These are phyloP conservation scores for Alternaria sp. DNA, from an alignment of 2,329 filamentous ascomycete genomes.

Conservation along the genomic window DNA sequence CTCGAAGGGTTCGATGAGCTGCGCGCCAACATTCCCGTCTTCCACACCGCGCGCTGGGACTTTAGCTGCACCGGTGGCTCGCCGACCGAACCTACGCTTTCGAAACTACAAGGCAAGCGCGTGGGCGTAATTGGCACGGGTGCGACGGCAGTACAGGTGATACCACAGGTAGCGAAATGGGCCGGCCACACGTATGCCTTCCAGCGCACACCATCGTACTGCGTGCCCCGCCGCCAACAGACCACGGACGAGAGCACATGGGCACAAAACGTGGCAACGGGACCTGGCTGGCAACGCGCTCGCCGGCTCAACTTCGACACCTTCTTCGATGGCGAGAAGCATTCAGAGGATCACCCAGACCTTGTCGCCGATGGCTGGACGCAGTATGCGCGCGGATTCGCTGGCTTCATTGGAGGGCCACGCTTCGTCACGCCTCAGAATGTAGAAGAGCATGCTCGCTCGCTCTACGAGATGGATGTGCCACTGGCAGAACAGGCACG, in stretches of 20 bases:
- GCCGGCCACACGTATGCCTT: slow-evolving; percentile 49
- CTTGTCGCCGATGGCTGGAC: slow-evolving; percentile 60
- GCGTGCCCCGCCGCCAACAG: slow-evolving; percentile 44
- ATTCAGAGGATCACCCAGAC: slow-evolving; percentile 44
- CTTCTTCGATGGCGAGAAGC: slow-evolving; percentile 27
- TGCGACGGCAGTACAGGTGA: slow-evolving; percentile 51
- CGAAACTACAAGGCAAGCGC: slow-evolving; percentile 34
- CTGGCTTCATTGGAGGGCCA: slow-evolving; percentile 22
- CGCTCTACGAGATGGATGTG: slow-evolving; percentile 3
- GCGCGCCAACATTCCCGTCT: slow-evolving; percentile 43
- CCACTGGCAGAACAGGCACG: slow-evolving; percentile 4
- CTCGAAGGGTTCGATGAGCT: slow-evolving; percentile 47
- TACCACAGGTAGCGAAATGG: slow-evolving; percentile 50
- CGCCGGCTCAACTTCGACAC: slow-evolving; percentile 53
- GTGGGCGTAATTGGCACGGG: slow-evolving; percentile 55
- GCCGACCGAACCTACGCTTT: slow-evolving; percentile 31
- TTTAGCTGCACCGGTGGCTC: slow-evolving; percentile 52
- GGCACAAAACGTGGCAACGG: slow-evolving; percentile 37
- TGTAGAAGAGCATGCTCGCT: not conserved
- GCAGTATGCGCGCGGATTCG: slow-evolving; percentile 12
- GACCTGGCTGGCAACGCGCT: slow-evolving; percentile 57
- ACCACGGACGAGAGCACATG: slow-evolving; percentile 54
- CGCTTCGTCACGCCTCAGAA: slow-evolving; percentile 8
- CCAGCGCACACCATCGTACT: slow-evolving; percentile 52
- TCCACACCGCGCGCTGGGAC: slow-evolving; percentile 56